A percentile compares a stretch with the other conserved stretches of the same genome.
Evolutionary conservation across 2,329 filamentous ascomycete species (phyloP).

Genomic region (Trichoderma oligosporum): DNA sequence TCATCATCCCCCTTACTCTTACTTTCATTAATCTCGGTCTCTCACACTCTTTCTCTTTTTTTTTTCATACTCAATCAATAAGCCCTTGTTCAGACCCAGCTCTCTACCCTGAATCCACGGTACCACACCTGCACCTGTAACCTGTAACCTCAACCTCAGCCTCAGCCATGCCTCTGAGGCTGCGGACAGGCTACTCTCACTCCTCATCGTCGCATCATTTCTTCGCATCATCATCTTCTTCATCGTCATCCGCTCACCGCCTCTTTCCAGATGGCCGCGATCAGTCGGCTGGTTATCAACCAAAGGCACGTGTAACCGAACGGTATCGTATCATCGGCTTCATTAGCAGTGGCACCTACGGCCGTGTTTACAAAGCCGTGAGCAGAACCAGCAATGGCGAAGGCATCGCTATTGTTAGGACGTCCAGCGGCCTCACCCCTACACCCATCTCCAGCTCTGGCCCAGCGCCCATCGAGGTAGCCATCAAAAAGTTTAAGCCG

Average conservation of each 20-base stretch:
- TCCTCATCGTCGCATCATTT: constrained; percentile 24
- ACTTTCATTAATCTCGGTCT: no score
- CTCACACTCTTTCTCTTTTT: constrained; percentile 12
- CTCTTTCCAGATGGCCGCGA: constrained; percentile 49
- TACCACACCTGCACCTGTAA: not conserved
- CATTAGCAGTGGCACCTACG: constrained; percentile 97
- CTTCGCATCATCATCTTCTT: constrained; percentile 12
- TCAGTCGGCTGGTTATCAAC: constrained; percentile 55
- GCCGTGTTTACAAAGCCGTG: constrained; percentile 92
- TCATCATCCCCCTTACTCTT: not conserved
- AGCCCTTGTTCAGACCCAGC: not conserved
- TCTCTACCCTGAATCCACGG: not conserved
- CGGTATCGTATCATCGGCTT: constrained; percentile 96
- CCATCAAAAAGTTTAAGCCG: constrained; percentile 99
- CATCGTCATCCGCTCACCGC: constrained; percentile 35
- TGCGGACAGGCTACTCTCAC: constrained; percentile 29
- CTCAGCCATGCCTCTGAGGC: constrained; percentile 35
- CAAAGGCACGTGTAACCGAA: constrained; percentile 85
- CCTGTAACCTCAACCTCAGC: no score
- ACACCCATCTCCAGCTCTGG: constrained; percentile 31
- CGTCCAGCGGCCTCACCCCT: constrained; percentile 45
- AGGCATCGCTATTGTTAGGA: constrained; percentile 9
- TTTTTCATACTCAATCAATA: not conserved
- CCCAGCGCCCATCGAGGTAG: constrained; percentile 59
- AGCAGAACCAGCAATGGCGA: constrained; percentile 45